Evolutionary conservation across 1,139 yeast genomes (phyloP).

Genomic region (Taphrina populina): DNA sequence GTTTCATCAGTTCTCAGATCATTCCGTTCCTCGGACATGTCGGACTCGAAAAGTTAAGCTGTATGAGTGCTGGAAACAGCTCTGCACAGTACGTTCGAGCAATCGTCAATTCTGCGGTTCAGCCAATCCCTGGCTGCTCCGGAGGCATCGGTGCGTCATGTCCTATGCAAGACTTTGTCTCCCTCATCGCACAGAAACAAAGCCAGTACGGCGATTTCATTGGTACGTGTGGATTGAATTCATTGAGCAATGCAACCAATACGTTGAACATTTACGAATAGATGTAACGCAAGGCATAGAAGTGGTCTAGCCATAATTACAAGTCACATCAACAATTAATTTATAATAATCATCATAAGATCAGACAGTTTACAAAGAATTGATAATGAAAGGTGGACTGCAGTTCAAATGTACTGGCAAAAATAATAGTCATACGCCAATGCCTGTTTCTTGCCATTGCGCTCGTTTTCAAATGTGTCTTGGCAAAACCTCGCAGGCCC

Average conservation of each 20-base stretch:
- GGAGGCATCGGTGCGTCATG: conserved; percentile 15
- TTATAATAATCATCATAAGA: too few relatives aligned
- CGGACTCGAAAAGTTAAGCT: conserved; percentile 8
- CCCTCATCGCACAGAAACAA: neutral
- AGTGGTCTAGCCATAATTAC: too few relatives aligned
- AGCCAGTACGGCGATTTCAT: conserved; percentile 13
- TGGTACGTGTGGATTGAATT: conserved; percentile 6
- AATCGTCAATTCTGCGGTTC: conserved; percentile 14
- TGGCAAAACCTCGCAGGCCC: too few relatives aligned
- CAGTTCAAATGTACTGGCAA: too few relatives aligned
- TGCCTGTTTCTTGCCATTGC: too few relatives aligned
- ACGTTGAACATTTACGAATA: conserved; percentile 13
- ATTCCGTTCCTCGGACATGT: conserved; percentile 17
- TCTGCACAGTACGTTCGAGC: conserved; percentile 7
- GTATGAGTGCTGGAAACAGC: neutral
- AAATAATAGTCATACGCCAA: too few relatives aligned
- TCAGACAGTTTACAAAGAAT: too few relatives aligned
- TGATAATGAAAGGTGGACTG: too few relatives aligned
- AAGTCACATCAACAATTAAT: too few relatives aligned
- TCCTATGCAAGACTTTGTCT: conserved; percentile 1
- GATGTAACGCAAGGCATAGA: too few relatives aligned
- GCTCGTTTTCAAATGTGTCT: too few relatives aligned
- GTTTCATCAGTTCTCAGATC: conserved; percentile 7
- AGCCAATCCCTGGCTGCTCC: conserved; percentile 14
- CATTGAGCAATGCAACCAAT: conserved; percentile 7